phyloP scores from a whole-genome alignment of 2,329 filamentous ascomycete species.

The Onygenales sp. region DNA sequence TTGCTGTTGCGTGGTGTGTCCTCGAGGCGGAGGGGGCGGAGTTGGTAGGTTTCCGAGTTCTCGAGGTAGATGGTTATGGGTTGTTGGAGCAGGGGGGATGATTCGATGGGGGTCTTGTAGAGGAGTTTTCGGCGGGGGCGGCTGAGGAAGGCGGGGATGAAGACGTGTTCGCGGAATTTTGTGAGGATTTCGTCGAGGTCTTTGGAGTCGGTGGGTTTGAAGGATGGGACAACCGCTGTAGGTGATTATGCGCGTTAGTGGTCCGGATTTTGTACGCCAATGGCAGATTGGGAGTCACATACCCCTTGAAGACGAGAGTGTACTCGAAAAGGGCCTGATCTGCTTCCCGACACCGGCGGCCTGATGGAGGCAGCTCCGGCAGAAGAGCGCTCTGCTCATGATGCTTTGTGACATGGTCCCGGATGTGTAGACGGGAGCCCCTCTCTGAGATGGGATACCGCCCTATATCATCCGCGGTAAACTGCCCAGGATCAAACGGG shows the following conservation, averaged over 20 bases:
- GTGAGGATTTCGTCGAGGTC: slow-evolving; percentile 32
- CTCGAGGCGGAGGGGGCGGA: slow-evolving; percentile 26
- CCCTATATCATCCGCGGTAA: not conserved
- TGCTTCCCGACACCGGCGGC: slow-evolving; percentile 14
- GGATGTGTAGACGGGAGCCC: not conserved
- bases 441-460: too few relatives aligned
- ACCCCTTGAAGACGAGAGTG: slow-evolving; percentile 23
- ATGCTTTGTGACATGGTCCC: slow-evolving; percentile 29
- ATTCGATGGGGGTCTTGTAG: slow-evolving; percentile 25
- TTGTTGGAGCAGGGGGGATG: slow-evolving; percentile 26
- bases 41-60: slow-evolving; percentile 28
- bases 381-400: slow-evolving; percentile 29
- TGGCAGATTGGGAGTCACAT: slow-evolving; percentile 12
- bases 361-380: slow-evolving; percentile 25
- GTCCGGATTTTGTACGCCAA: not conserved
- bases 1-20: slow-evolving; percentile 26
- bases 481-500: not conserved
- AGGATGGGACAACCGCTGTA: slow-evolving; percentile 25
- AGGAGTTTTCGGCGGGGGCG: slow-evolving; percentile 29
- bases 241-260: not conserved
- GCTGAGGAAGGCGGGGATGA: slow-evolving; percentile 32
- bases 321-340: slow-evolving; percentile 20
- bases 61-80: slow-evolving; percentile 30
- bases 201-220: slow-evolving; percentile 28
- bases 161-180: slow-evolving; percentile 34